Base-by-base conservation (phyloP, 1,284 basidiomycete genomes). In the Rhodotorula sp. region DNA sequence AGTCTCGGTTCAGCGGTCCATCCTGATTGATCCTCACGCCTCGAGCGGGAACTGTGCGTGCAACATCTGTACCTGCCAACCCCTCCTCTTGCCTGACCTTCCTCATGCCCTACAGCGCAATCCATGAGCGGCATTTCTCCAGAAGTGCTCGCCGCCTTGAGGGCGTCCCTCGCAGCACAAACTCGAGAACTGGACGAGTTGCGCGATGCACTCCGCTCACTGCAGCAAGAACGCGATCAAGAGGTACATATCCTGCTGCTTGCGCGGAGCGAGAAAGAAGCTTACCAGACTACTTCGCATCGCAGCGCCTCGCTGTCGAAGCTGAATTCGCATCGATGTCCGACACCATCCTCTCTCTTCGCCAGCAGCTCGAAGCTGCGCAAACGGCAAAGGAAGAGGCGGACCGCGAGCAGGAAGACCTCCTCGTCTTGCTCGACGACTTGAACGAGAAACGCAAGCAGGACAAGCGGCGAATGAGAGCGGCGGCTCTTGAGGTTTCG, bases 401-500 rank as follows among this genome's bases (percentile, higher is more conserved):
- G 8, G 82, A 84, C 60, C 82, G 81, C 2, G 85, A 88, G 31
- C 86, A 89, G 76, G 84, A 76, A 60, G 77, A 79, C 84, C 80
- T 99, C 66, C 84, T 99, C 3, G 94, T 99, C 0, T 83, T 98
- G 49, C 84, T 99, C 5, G 97, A 99, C 78, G 97, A 99, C 81
- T 83, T 98, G 64, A 91, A 87, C 61, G 86, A 85, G 76, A 98
- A 98, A 83, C 85, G 93, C 62, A 87, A 87, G 80, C 84, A 83
- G 73, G 95, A 98, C 80, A 97, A 97, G 83, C 85, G 81, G 57
- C 83, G 84, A 75, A 86, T 98, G 84, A 84, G 85, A 76, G 86
- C 86, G 62, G 87, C 86, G 28, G 91, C 90, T 0, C 75, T 92
- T 78, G 92, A 94, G 38, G 94, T 97, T 15, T 81, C 79, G 57